A percentile compares a stretch with the other conserved stretches of the same genome.
These are phyloP conservation scores for Lolium rigidum DNA, from an alignment of 176 grass and related monocot genomes.

Conservation along the genomic window DNA sequence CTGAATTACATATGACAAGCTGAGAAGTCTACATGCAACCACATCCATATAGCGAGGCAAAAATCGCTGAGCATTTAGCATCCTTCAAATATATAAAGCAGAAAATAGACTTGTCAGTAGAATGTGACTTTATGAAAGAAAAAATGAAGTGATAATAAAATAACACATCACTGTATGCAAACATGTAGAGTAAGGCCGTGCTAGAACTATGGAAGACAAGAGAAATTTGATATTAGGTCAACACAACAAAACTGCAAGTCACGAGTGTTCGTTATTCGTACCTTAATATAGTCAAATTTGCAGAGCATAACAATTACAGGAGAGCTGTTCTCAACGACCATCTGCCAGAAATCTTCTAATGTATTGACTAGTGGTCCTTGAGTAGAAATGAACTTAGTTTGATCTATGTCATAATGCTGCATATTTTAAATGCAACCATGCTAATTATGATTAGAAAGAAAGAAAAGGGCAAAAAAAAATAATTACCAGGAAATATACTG, in stretches of 20 bases:
- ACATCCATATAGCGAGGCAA: constrained; percentile 25
- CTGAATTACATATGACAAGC: constrained; percentile 6
- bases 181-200: constrained; percentile 1
- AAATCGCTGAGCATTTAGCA: constrained; percentile 1
- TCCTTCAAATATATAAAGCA: constrained; percentile 18
- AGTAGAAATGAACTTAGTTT: constrained; percentile 79
- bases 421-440: constrained; percentile 27
- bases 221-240: constrained; percentile 1
- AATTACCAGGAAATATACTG: background rate
- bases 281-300: constrained; percentile 71
- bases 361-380: constrained; percentile 84
- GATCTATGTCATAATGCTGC: constrained; percentile 38
- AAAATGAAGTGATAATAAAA: constrained; percentile 19
- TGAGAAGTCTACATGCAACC: constrained; percentile 23
- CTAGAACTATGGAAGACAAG: background rate
- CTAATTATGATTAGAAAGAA: constrained; percentile 12
- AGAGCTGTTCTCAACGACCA: constrained; percentile 80
- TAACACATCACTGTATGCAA: background rate
- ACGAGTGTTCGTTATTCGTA: constrained; percentile 32
- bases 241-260: constrained; percentile 24
- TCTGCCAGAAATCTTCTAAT: constrained; percentile 90
- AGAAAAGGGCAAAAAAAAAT: background rate
- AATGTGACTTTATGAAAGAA: constrained; percentile 19
- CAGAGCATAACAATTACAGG: constrained; percentile 92
- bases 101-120: constrained; percentile 1